phyloP scores from a whole-genome alignment of 768 basidiomycete species.

The Trametes sanguinea region DNA sequence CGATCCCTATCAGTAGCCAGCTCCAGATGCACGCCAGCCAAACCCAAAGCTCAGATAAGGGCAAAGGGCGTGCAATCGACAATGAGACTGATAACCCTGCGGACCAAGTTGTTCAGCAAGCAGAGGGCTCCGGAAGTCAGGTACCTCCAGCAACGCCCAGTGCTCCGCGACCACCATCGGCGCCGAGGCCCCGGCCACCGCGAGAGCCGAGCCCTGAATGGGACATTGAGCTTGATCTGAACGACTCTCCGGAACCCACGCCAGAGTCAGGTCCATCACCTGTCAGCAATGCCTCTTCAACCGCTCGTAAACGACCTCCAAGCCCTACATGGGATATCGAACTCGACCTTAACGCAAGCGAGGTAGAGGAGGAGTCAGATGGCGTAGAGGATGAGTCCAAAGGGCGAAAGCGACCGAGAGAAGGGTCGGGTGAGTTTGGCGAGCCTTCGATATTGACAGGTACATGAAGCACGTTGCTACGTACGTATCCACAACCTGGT shows the following conservation, averaged over 20 bases:
- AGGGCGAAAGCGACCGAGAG: constrained; percentile 11
- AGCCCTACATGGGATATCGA: constrained; percentile 46
- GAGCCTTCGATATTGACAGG: constrained; percentile 16
- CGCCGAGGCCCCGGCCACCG: constrained; percentile 20
- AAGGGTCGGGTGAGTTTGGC: constrained; percentile 21
- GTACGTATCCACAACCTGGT: too few relatives aligned
- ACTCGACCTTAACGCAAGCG: constrained; percentile 40
- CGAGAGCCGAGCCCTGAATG: constrained; percentile 62
- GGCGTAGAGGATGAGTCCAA: not conserved
- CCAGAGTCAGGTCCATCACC: constrained; percentile 19
- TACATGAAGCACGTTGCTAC: not conserved
- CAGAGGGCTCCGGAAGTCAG: not conserved
- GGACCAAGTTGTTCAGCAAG: not conserved
- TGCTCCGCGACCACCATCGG: constrained; percentile 7
- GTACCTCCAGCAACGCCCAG: not conserved
- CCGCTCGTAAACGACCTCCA: constrained; percentile 25
- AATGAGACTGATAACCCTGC: not conserved
- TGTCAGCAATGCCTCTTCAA: not conserved
- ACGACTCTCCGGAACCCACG: constrained; percentile 30
- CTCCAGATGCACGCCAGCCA: constrained; percentile 14
- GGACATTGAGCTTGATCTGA: constrained; percentile 70
- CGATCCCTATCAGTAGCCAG: constrained; percentile 33
- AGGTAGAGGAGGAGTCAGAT: not conserved
- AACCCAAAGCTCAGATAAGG: constrained; percentile 7
- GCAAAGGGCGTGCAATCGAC: constrained; percentile 12